A percentile compares a stretch with the other conserved stretches of the same genome.
phyloP scores from a whole-genome alignment of 2,329 filamentous ascomycete species.

The Fonsecaea multimorphosa region DNA sequence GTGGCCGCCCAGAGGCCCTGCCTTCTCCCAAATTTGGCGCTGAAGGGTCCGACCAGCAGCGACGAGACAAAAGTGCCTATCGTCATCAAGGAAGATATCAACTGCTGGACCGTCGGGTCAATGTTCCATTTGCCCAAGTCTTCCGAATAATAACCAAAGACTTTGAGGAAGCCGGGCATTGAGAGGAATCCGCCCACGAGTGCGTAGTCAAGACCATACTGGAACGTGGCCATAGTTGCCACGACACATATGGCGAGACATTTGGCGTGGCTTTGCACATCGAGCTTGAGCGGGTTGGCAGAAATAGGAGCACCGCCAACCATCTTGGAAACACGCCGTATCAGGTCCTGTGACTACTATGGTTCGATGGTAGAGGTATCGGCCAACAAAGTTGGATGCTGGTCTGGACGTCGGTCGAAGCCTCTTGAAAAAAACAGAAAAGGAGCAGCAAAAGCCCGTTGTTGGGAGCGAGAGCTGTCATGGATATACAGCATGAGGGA shows the following conservation, averaged over 20 bases:
- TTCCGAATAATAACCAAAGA: slow-evolving; percentile 59
- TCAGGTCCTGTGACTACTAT: neutral
- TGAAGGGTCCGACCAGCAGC: slow-evolving; percentile 56
- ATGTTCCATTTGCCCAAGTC: slow-evolving; percentile 28
- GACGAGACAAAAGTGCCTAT: slow-evolving; percentile 59
- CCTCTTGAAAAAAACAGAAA: neutral
- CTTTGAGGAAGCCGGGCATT: slow-evolving; percentile 59
- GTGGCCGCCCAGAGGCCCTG: slow-evolving; percentile 58
- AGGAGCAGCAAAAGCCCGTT: neutral
- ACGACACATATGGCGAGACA: slow-evolving; percentile 55
- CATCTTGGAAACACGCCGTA: slow-evolving; percentile 8
- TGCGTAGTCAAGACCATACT: slow-evolving; percentile 57
- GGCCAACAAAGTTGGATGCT: neutral
- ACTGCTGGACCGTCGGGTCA: slow-evolving; percentile 55
- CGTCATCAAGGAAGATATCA: slow-evolving; percentile 60
- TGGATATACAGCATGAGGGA: neutral
- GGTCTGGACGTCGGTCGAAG: neutral
- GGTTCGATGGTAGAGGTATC: neutral
- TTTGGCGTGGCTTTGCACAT: slow-evolving; percentile 46
- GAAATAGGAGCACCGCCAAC: slow-evolving; percentile 28
- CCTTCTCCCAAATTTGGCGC: slow-evolving; percentile 55
- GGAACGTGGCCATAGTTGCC: slow-evolving; percentile 58
- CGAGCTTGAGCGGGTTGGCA: slow-evolving; percentile 33
- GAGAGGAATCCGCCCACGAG: slow-evolving; percentile 56
- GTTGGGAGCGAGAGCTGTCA: neutral